Conservation (phyloP, 768 basidiomycete genomes). For the Tylopilus rubrobrunneus region DNA sequence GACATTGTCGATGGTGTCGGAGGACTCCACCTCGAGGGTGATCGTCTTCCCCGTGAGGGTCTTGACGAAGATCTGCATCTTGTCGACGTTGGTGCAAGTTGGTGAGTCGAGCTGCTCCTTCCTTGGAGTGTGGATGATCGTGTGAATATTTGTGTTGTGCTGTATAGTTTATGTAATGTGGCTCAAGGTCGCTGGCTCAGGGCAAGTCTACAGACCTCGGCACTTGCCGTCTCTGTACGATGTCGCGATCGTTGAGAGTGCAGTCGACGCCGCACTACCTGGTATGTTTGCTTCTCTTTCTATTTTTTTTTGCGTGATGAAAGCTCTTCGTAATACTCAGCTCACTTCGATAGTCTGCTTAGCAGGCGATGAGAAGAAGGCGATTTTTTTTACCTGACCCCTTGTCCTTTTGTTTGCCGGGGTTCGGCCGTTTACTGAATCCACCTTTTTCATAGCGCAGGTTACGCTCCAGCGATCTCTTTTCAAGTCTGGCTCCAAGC, state of each 20-base stretch:
- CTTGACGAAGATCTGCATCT: conserved; percentile 77
- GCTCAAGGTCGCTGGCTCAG: conserved; percentile 17
- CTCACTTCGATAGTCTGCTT: conserved; percentile 59
- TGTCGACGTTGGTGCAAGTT: conserved; percentile 9
- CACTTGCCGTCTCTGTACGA: neutral
- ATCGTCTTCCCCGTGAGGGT: conserved; percentile 64
- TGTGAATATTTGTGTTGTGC: conserved; percentile 20
- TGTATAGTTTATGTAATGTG: conserved; percentile 31
- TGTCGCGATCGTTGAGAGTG: too few relatives aligned
- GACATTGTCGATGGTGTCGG: conserved; percentile 28
- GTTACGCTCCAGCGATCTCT: neutral
- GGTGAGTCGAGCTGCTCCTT: neutral
- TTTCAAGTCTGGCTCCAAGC: neutral
- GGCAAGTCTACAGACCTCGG: conserved; percentile 19
- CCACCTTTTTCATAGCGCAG: neutral
- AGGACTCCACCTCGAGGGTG: conserved; percentile 29
- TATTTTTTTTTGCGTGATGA: conserved; percentile 24
- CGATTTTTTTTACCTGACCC: conserved; percentile 39
- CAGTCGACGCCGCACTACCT: neutral
- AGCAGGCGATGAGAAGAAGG: conserved; percentile 51
- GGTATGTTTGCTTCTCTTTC: conserved; percentile 4
- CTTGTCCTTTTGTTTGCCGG: conserved; percentile 1
- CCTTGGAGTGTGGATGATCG: neutral
- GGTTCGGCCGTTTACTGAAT: conserved; percentile 2
- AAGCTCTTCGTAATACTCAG: conserved; percentile 46